A percentile compares a stretch with the other conserved stretches of the same genome.
Evolutionary conservation across 768 basidiomycete genomes (phyloP).

Genomic region (Leccinum aurantiacum): DNA sequence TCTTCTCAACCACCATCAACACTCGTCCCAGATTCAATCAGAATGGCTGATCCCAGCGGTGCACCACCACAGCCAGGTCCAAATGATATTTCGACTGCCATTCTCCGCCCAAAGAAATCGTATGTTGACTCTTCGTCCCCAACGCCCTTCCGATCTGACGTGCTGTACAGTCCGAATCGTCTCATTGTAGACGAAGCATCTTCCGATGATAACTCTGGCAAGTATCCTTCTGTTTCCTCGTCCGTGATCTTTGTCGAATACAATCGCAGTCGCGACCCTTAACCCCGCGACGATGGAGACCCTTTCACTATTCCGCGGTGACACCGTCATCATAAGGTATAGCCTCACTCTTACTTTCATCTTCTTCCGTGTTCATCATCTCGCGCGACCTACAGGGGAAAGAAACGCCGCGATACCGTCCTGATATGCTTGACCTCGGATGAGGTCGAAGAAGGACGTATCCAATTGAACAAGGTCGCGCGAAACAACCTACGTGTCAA

Average conservation of each 20-base stretch:
- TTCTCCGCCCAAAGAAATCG: constrained; percentile 98
- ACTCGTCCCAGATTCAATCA: constrained; percentile 11
- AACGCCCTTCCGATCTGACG: constrained; percentile 16
- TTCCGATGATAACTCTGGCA: constrained; percentile 94
- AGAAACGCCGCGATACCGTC: constrained; percentile 97
- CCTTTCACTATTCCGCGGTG: constrained; percentile 92
- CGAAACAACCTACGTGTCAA: constrained; percentile 98
- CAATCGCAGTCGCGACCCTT: constrained; percentile 75
- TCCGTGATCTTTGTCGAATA: constrained; percentile 17
- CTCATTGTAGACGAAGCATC: constrained; percentile 95
- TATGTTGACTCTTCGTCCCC: constrained; percentile 43
- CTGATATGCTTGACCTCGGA: constrained; percentile 95
- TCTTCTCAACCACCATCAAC: constrained; percentile 12
- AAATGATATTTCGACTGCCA: constrained; percentile 92
- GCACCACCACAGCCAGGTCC: constrained; percentile 80
- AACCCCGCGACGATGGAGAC: constrained; percentile 97
- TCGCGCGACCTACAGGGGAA: constrained; percentile 58
- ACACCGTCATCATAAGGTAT: constrained; percentile 92
- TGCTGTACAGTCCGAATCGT: constrained; percentile 81
- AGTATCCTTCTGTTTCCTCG: constrained; percentile 20
- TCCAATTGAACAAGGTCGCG: constrained; percentile 99
- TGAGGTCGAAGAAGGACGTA: constrained; percentile 96
- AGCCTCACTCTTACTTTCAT: constrained; percentile 15
- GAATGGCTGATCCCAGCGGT: constrained; percentile 82
- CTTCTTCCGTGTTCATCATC: not conserved